Evolutionary conservation across 176 grass and related monocot genomes (phyloP).

Genomic region (Triticum turgidum): DNA sequence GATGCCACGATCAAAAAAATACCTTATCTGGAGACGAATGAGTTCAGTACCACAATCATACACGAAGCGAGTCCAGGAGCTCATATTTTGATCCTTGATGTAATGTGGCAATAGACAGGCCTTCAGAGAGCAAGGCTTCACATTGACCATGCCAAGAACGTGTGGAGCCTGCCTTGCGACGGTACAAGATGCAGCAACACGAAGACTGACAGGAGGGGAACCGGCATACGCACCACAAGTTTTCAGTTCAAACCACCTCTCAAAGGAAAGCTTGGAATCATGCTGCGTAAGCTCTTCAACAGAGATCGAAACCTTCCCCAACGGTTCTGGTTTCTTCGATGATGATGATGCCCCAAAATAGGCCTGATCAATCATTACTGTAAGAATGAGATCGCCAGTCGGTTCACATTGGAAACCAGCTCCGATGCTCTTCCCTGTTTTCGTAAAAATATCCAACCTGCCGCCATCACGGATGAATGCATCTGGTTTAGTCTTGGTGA

Average conservation of each 20-base stretch:
- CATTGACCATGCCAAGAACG: slow-evolving; percentile 55
- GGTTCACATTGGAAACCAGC: slow-evolving; percentile 77
- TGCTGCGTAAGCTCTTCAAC: slow-evolving; percentile 56
- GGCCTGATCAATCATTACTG: slow-evolving; percentile 49
- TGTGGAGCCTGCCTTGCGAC: slow-evolving; percentile 34
- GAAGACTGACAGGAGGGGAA: slow-evolving; percentile 45
- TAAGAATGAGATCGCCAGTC: slow-evolving; percentile 57
- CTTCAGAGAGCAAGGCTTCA: slow-evolving; percentile 43
- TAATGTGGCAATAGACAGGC: slow-evolving; percentile 47
- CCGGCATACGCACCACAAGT: slow-evolving; percentile 27
- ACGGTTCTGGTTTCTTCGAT: slow-evolving; percentile 39
- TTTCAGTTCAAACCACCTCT: slow-evolving; percentile 87
- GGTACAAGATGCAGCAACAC: slow-evolving; percentile 68
- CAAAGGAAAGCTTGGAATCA: slow-evolving; percentile 59
- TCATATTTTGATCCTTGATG: slow-evolving; percentile 33
- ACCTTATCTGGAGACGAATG: slow-evolving; percentile 80
- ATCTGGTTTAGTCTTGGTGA: slow-evolving; percentile 71
- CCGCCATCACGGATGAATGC: slow-evolving; percentile 53
- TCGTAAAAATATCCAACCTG: slow-evolving; percentile 50
- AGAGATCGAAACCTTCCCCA: slow-evolving; percentile 70
- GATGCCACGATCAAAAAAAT: too few species aligned
- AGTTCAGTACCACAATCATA: slow-evolving; percentile 64
- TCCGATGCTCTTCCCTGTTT: slow-evolving; percentile 47
- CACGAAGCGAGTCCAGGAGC: slow-evolving; percentile 51
- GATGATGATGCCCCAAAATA: slow-evolving; percentile 8